These are phyloP conservation scores for Cystobasidiaceae sp. DNA, from an alignment of 1,284 basidiomycete species.

Conservation along the genomic window DNA sequence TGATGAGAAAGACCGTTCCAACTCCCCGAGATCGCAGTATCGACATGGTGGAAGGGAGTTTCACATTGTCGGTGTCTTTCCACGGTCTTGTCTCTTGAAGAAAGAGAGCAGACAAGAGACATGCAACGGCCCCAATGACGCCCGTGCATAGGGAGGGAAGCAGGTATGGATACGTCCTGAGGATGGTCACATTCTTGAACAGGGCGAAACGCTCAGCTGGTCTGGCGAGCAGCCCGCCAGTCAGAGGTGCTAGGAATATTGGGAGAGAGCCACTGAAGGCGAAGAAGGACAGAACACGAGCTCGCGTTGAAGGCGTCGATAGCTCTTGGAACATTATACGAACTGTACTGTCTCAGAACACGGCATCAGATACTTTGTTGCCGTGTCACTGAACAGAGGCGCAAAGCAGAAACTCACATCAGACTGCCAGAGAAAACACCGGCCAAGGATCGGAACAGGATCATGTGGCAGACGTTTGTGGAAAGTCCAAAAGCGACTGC, in stretches of 20 bases:
- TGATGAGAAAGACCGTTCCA: not conserved
- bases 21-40: not conserved
- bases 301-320: not conserved
- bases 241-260: not conserved
- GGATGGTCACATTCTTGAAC: not conserved
- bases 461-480: conserved; percentile 5
- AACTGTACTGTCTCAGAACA: not conserved
- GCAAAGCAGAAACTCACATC: not conserved
- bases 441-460: not conserved
- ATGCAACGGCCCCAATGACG: not conserved
- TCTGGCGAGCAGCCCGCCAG: not conserved
- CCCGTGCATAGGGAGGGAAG: conserved; percentile 1
- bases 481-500: not conserved
- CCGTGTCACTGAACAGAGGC: not conserved
- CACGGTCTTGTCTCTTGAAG: not conserved
- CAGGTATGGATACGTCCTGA: conserved; percentile 2
- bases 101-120: not conserved
- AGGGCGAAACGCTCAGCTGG: not conserved
- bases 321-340: not conserved
- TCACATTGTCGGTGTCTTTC: not conserved
- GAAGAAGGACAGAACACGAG: not conserved
- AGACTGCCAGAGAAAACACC: conserved; percentile 4
- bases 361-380: not conserved
- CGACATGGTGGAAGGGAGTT: not conserved
- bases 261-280: not conserved